Base-by-base conservation (phyloP, 257 asterid species). In the Catharanthus roseus region DNA sequence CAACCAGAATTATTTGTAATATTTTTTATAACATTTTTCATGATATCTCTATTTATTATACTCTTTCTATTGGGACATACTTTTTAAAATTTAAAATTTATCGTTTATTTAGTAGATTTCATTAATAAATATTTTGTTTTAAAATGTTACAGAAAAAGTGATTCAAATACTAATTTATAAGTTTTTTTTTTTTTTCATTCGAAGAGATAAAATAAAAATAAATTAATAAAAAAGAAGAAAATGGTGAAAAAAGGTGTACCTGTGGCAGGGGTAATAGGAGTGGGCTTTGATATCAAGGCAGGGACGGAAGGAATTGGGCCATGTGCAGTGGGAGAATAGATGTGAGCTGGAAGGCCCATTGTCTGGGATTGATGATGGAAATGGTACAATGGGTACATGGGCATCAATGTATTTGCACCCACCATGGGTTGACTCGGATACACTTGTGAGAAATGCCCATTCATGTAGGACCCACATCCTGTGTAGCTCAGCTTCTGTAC, bases 391-490 rank as follows among this genome's bases (percentile, higher is more conserved):
- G 98, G 93, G 85, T 90, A 88, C 86, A 90, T 78, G 1, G 98
- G 95, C 96, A 92, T 80, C 83, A 87, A 65, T 66, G 96, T 64
- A 77, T 81, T 87, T 26, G 86, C 82, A 69, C 87, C 90, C 84
- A 87, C 80, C 86, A 88, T 75, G 69, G 90, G 80, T 73, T 85
- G 96, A 68, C 90, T 86, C 5, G 89, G 83, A 47, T 88, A 83
- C 81, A 86, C 55, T 80, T 87, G 96, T 78, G 93, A 75, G 69
- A 49, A 87, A 82, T 87, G 93, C 49, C 95, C 97, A 81, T 86
- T 92, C 91, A 88, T 69, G 89, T 90, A 92, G 82, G 93, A 76
- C 85, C 97, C 98, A n/a, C n/a, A n/a, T 71, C 95, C 91, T 0
- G 70, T 73, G 77, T 79, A 88, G 34, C 96, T 84, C 63, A 87